phyloP scores from a whole-genome alignment of 371 early-diverging fungal species.

The Lichtheimia ramosa region DNA sequence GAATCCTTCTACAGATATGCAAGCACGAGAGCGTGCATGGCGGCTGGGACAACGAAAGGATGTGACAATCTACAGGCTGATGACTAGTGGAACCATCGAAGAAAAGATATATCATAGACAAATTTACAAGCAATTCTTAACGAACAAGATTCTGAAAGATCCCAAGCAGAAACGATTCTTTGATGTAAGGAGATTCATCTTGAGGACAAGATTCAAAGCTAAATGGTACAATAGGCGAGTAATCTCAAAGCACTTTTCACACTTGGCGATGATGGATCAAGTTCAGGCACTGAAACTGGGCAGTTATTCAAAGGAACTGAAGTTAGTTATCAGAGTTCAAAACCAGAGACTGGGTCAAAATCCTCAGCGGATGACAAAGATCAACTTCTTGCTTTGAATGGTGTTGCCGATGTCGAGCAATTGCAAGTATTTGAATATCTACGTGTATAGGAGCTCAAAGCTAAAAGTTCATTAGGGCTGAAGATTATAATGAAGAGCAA shows the following conservation, averaged over 20 bases:
- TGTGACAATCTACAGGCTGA: slow-evolving; percentile 96
- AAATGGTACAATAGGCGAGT: slow-evolving; percentile 42
- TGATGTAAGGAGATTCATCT: slow-evolving; percentile 42
- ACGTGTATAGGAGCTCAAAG: not conserved
- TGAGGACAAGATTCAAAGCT: not conserved
- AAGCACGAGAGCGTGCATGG: slow-evolving; percentile 97
- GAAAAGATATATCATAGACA: slow-evolving; percentile 98
- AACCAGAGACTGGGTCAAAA: slow-evolving; percentile 21
- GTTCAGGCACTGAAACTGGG: slow-evolving; percentile 66
- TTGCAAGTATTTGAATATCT: slow-evolving; percentile 38
- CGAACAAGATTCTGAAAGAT: slow-evolving; percentile 93
- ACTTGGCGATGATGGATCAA: slow-evolving; percentile 61
- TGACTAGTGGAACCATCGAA: slow-evolving; percentile 97
- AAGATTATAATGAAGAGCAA: slow-evolving; percentile 20
- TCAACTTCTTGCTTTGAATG: slow-evolving; percentile 43
- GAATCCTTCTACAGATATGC: slow-evolving; percentile 97
- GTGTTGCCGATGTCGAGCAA: slow-evolving; percentile 56
- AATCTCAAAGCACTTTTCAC: slow-evolving; percentile 86
- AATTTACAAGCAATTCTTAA: slow-evolving; percentile 95
- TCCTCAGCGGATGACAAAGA: slow-evolving; percentile 23
- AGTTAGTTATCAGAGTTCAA: slow-evolving; percentile 30
- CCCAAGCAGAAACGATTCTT: slow-evolving; percentile 92
- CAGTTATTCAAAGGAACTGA: slow-evolving; percentile 67
- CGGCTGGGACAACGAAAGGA: slow-evolving; percentile 89
- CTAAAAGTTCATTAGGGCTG: not conserved